Base-by-base conservation (phyloP, 1,284 basidiomycete genomes). In the Ustanciosporium gigantosporum region DNA sequence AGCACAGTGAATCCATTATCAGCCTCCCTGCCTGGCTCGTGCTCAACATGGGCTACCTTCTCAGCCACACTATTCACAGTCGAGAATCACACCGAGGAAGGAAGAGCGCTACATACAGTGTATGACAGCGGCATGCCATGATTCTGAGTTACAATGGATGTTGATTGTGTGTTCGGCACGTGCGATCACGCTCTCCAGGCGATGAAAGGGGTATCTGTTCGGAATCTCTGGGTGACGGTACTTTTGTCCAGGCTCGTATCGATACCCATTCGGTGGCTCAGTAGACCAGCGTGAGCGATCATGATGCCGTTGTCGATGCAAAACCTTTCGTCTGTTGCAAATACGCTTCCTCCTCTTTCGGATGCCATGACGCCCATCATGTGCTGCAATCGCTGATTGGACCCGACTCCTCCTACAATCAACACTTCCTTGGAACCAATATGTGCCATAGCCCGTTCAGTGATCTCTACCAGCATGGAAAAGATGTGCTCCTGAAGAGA, bases 301-400 rank as follows among this genome's bases (percentile, higher is more conserved):
- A 99, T 99, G 73, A 98, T 94, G 3, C 95, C 95, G 73, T 99
- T 99, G 79, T 99, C 95, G 59, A 99, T 97, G 79, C 94, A 97
- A 79, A 95, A 97, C 46, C 91, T 84, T 80, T 97, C 93, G 79
- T 99, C 95, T 0, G 91, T 98, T 0, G 92, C 91, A 79, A 96
- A 98, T 7, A 98, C 88, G 40, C 84, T 84, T 0, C 94, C 95
- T 25, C 85, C 86, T 19, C 95, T 85, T 78, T 98, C 95, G 52
- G 82, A 77, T 1, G 91, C 91, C 95, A 99, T 98, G 58, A 91
- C 86, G 14, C 87, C 88, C 95, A 99, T 98, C 95, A 99, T 99
- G 61, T 94, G 85, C 80, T 98, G 95, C 38, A 99, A 80, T 41
- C 94, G 82, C 72, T 85, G 84, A 71, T 99, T 99, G 73, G 44